Percentiles rank a stretch among this genome's conserved stretches.
Evolutionary conservation across 768 basidiomycete genomes (phyloP).

Genomic region (Pulveroboletus sp.): DNA sequence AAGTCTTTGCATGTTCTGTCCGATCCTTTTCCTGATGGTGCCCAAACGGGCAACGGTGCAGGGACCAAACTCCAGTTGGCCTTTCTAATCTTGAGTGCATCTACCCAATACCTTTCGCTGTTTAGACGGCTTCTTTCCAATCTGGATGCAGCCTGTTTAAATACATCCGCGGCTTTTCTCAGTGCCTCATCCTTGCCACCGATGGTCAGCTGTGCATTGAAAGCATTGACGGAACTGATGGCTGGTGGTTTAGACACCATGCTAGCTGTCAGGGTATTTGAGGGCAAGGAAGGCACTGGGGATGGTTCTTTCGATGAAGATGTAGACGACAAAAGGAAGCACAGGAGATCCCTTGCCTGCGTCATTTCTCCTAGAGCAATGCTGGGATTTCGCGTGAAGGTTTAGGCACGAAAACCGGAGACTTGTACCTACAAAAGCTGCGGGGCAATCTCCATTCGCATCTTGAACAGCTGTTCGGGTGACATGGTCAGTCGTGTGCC

Average conservation of each 20-base stretch:
- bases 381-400: conserved; percentile 37
- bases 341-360: conserved; percentile 69
- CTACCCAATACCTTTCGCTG: conserved; percentile 77
- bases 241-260: conserved; percentile 64
- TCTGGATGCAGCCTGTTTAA: conserved; percentile 65
- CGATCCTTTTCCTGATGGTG: conserved; percentile 69
- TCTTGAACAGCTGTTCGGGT: conserved; percentile 66
- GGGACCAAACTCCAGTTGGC: conserved; percentile 82
- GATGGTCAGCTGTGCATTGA: conserved; percentile 67
- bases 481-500: conserved; percentile 52
- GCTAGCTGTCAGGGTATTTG: conserved; percentile 53
- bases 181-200: conserved; percentile 82
- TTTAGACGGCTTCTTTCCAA: conserved; percentile 61
- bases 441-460: conserved; percentile 69
- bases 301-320: conserved; percentile 32
- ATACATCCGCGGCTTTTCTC: conserved; percentile 67
- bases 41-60: conserved; percentile 71
- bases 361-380: conserved; percentile 79
- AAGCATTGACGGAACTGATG: conserved; percentile 64
- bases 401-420: neutral
- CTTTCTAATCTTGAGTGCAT: conserved; percentile 72
- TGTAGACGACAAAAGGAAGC: conserved; percentile 49
- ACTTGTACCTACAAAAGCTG: conserved; percentile 63
- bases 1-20: conserved; percentile 84
- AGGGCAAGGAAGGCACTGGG: conserved; percentile 27